These are phyloP conservation scores for Cryphonectria nitschkei DNA, from an alignment of 2,329 filamentous ascomycete species.

Conservation along the genomic window DNA sequence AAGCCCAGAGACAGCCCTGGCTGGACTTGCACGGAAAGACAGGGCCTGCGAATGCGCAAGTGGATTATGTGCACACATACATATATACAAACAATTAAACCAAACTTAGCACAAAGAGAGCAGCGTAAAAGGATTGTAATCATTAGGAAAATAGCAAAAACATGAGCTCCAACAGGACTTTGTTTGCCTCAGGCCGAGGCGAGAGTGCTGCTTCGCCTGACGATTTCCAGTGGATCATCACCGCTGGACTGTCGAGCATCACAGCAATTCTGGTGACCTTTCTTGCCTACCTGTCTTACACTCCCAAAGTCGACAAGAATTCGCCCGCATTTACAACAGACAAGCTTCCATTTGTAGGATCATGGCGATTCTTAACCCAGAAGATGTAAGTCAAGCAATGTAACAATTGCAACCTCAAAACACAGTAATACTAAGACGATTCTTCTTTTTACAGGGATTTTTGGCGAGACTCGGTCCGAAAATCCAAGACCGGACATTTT, in stretches of 20 bases:
- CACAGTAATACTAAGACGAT: neutral
- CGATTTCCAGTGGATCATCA: neutral
- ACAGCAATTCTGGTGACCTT: neutral
- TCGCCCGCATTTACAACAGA: neutral
- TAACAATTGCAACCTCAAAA: neutral
- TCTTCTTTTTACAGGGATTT: slow-evolving; percentile 9
- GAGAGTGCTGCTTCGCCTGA: neutral
- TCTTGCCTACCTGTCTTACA: neutral
- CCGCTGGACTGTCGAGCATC: neutral
- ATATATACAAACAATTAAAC: neutral
- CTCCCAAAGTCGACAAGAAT: slow-evolving; percentile 6
- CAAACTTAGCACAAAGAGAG: neutral
- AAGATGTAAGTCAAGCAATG: neutral
- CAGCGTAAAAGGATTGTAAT: neutral
- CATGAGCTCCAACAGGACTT: neutral
- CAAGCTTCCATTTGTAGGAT: neutral
- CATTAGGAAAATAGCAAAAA: neutral
- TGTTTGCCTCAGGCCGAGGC: neutral
- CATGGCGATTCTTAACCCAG: neutral
- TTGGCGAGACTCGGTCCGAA: slow-evolving; percentile 3
- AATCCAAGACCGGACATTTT: slow-evolving; percentile 25
- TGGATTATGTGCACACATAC: neutral
- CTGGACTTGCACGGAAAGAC: neutral
- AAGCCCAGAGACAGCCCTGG: neutral
- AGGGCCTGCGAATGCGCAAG: neutral